Evolutionary conservation across 495 filamentous ascomycete genomes (phyloP), one percentile per base, ranked within the genome.

Genomic region (Penicillium parvum): DNA sequence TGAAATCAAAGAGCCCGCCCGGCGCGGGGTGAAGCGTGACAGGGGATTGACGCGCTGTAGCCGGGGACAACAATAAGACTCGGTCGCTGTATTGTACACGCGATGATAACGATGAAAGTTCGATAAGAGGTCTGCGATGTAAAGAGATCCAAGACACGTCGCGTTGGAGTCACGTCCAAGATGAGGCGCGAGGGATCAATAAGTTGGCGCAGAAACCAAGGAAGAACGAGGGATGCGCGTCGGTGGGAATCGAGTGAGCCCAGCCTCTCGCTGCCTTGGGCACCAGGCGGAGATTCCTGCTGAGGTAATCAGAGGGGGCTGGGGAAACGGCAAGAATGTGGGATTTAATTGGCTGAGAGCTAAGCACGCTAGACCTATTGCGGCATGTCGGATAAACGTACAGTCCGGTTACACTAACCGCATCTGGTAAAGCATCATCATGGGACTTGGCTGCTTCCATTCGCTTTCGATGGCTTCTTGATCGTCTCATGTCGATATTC

Each of bases 11-110:
- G 25, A 51, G 44, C 65, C 63, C 65, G 63, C 66, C 65, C 63
- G 55, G 65, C 58, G 61, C 49, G 55, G 69, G 63, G 60, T 59
- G 61, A 43, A 54, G 62, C 52, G 57, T 62, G 43, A 43, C 57
- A 65, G 52, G 41, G 35, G 55, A 19, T 50, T 60, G 65, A 71
- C 67, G 67, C 66, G 66, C 61, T 57, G 45, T 43, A 58, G 45
- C 55, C 46, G n/a, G 51, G 56, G 58, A 71, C 59, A 64, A 65
- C 60, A 67, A 66, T n/a, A n/a, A 53, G 49, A 47, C 49, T 58
- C 48, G 45, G 22, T 23, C 16, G 41, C 18, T 12, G 16, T 44
- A 32, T 18, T 21, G n/a, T 18, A 32, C 29, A 8, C 21, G 41
- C 18, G 15, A 16, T 11, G 9, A 21, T 28, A 37, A 14, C 14